Conservation (phyloP, 2,329 filamentous ascomycete genomes). For the Nigrospora sphaerica region DNA sequence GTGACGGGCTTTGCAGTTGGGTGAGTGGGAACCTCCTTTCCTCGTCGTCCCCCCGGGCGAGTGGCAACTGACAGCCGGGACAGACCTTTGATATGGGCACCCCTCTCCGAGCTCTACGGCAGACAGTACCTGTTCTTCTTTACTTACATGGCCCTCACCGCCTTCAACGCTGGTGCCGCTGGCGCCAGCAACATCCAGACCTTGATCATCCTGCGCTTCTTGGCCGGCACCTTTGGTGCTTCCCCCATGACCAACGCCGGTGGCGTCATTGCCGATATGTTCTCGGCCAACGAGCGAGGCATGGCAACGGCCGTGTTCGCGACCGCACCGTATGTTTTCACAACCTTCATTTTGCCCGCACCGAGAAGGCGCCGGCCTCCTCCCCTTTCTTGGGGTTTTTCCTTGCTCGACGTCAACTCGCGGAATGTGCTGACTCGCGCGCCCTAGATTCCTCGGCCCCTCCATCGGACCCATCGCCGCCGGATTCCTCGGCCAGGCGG, state of each 20-base stretch:
- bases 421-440: constrained; percentile 23
- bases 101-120: constrained; percentile 55
- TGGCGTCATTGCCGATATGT: constrained; percentile 55
- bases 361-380: too few species aligned
- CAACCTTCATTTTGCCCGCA: too few species aligned
- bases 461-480: constrained; percentile 57
- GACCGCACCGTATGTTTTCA: constrained; percentile 22
- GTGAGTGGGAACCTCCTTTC: constrained; percentile 26
- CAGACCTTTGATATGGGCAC: constrained; percentile 55
- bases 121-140: constrained; percentile 47
- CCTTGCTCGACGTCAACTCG: neutral
- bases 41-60: too few species aligned
- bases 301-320: constrained; percentile 58
- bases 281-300: constrained; percentile 40
- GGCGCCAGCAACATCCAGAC: constrained; percentile 45
- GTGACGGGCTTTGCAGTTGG: constrained; percentile 56
- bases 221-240: constrained; percentile 50
- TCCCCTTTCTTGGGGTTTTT: neutral
- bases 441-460: constrained; percentile 55
- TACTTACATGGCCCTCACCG: constrained; percentile 46
- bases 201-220: constrained; percentile 54
- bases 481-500: constrained; percentile 57
- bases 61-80: neutral
- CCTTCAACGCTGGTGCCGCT: constrained; percentile 50
- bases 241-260: constrained; percentile 50